Evolutionary conservation across 768 basidiomycete species (phyloP).

Genomic region (Aureoboletus auriporus): DNA sequence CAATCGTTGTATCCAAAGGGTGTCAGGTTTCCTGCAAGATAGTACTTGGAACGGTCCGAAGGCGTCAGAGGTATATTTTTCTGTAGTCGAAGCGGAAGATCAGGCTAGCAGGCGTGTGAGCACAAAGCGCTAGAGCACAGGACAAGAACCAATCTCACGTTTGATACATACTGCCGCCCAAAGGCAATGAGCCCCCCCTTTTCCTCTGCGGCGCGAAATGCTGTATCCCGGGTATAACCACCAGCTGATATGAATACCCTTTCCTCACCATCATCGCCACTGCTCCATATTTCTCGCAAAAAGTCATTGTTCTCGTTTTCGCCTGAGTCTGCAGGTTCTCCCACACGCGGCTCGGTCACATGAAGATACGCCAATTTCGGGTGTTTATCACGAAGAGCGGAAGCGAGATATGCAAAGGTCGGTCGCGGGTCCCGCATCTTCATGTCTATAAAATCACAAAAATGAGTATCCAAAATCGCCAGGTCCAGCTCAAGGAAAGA

Average conservation of each 20-base stretch:
- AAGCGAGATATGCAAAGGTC: constrained; percentile 48
- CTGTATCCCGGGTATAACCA: constrained; percentile 40
- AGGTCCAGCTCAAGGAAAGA: neutral
- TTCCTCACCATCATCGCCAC: constrained; percentile 23
- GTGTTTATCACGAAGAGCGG: constrained; percentile 33
- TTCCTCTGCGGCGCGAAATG: constrained; percentile 34
- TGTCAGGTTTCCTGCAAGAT: constrained; percentile 20
- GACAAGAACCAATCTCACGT: constrained; percentile 42
- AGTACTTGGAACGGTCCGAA: constrained; percentile 21
- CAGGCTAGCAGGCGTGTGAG: constrained; percentile 27
- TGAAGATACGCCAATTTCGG: constrained; percentile 49
- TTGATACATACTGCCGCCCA: constrained; percentile 35
- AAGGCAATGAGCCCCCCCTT: constrained; percentile 25
- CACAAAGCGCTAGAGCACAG: too few species aligned
- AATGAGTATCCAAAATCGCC: neutral
- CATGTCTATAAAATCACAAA: constrained; percentile 40
- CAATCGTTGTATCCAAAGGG: constrained; percentile 31
- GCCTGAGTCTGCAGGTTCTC: constrained; percentile 3
- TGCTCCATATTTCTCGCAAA: constrained; percentile 41
- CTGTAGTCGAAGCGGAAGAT: constrained; percentile 28
- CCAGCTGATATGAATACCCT: too few species aligned
- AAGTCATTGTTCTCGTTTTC: constrained; percentile 38
- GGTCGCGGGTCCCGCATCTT: constrained; percentile 51
- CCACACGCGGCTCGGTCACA: constrained; percentile 38
- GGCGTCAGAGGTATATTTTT: constrained; percentile 17